Evolutionary conservation across 2,329 filamentous ascomycete species (phyloP).

Genomic region (Phialophora tarda): DNA sequence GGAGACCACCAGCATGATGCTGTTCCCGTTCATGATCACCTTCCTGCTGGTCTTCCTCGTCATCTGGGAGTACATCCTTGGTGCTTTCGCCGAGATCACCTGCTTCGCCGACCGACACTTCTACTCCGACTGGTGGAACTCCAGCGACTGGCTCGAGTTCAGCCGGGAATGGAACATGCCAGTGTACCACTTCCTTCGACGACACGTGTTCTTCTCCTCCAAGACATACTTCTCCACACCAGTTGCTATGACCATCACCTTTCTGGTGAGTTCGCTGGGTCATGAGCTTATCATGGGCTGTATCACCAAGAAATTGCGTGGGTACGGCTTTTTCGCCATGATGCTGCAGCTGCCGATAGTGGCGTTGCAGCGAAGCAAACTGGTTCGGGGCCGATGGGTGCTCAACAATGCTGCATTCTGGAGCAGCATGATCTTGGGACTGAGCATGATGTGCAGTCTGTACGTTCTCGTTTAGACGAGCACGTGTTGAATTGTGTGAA

Average conservation of each 20-base stretch:
- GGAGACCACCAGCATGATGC: slow-evolving; percentile 86
- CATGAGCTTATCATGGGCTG: slow-evolving; percentile 98
- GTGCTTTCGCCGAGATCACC: slow-evolving; percentile 92
- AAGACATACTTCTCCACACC: slow-evolving; percentile 75
- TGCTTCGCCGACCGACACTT: slow-evolving; percentile 93
- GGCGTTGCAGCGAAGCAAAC: slow-evolving; percentile 81
- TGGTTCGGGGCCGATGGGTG: slow-evolving; percentile 74
- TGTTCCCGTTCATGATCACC: slow-evolving; percentile 97
- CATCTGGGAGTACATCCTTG: slow-evolving; percentile 96
- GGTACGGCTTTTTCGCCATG: slow-evolving; percentile 92
- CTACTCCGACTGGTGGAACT: slow-evolving; percentile 77
- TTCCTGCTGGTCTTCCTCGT: slow-evolving; percentile 96
- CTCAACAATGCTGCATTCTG: slow-evolving; percentile 91
- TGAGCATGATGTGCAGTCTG: slow-evolving; percentile 72
- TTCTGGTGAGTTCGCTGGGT: slow-evolving; percentile 84
- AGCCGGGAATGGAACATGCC: slow-evolving; percentile 97
- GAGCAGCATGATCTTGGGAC: slow-evolving; percentile 86
- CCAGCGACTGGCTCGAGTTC: slow-evolving; percentile 76
- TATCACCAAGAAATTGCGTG: slow-evolving; percentile 94
- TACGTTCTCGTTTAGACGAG: slow-evolving; percentile 60
- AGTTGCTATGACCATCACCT: slow-evolving; percentile 85
- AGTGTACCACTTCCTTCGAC: slow-evolving; percentile 90
- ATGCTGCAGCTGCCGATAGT: slow-evolving; percentile 97
- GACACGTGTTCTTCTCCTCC: slow-evolving; percentile 90
- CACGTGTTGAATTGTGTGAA: background rate